Evolutionary conservation across 179 eudicot genomes (phyloP), one percentile per base, ranked within the genome.

Genomic region (Corrigiola litoralis): DNA sequence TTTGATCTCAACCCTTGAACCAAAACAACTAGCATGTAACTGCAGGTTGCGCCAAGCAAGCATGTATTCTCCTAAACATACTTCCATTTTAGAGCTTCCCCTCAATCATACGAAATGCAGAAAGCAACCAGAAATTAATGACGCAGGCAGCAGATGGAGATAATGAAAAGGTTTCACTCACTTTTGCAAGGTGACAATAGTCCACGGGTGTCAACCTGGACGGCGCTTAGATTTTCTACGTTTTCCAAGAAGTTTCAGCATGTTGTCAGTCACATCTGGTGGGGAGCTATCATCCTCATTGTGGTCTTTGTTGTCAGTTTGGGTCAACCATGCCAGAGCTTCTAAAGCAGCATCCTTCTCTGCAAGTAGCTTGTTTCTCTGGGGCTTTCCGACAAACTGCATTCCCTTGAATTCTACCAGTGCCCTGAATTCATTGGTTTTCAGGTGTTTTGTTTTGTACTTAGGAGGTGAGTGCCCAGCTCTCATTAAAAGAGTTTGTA

Each of bases 351-450:
- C 97, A 79, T 91, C 92, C 75, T 83, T 85, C 71, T 95, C 99
- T 1, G 99, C 95, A 63, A 91, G 85, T 59, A 78, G 84, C 71
- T 95, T 95, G 74, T 81, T 91, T 71, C 74, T 83, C 81, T 81
- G 90, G 21, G 99, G 97, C 80, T 95, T 95, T 10, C 99, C 99
- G 8, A 95, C 92, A 76, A 95, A 95, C 60, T 95, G 99, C 97
- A 91, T 91, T 16, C 96, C 97, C 64, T 91, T 95, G 72, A 95
- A 88, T 82, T 91, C 99, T 10, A 84, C 97, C 46, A 95, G 67
- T 5, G 99, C 91, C 80, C 99, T 82, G 74, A 90, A 95, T 63
- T 91, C 99, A 48, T 91, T 95, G 25, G 95, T 91, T 75, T 91
- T 95, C 16, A 95, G 84, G 74, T 91, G 99, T 72, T 95, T 95